Base-by-base conservation (phyloP, 2,329 filamentous ascomycete genomes). In the Stagonosporopsis chrysanthemi region DNA sequence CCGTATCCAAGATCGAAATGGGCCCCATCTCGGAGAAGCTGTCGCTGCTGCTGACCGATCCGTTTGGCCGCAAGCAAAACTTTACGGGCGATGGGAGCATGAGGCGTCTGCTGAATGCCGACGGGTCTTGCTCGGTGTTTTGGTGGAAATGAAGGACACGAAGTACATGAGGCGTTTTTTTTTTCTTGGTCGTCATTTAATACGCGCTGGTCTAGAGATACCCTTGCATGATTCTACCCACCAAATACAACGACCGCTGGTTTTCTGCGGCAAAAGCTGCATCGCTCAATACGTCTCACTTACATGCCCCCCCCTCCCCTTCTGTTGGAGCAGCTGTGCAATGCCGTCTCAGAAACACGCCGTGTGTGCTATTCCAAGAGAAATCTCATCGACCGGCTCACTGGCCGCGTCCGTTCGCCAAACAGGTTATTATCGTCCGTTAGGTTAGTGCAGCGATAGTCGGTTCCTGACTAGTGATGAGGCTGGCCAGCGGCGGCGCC, bases 11-110 rank as follows among this genome's bases (percentile, higher is more conserved):
- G 54, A 56, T 63, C 24, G 73, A 77, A 48, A 71, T 77, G 60
- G 68, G 67, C 2, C 71, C 73, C 0, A 72, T 75, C n/a, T 68
- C 69, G 2, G 71, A 73, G 57, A 75, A 75, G 58, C 58, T 77
- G 14, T 72, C 68, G 1, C 23, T 62, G 4, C 59, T 77, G 22
- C 66, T 77, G 2, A 71, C 63, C 1, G 73, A 77, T 56, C 75
- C 74, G 6, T 77, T 76, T 48, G 74, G 74, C 8, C 61, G 74
- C 26, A 75, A 70, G 52, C 71, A 75, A 45, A 45, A 60, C n/a
- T 28, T 65, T 28, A 35, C 47, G 1, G 56, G 49, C 2, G 63
- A 69, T 50, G 63, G 64, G 14, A 69, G 65, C 28, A 70, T 64
- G 64, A 60, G 74, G 42, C 66, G 73, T 4, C 19, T 72, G n/a